These are phyloP conservation scores for Auriscalpium vulgare DNA, from an alignment of 768 basidiomycete species.

Conservation along the genomic window DNA sequence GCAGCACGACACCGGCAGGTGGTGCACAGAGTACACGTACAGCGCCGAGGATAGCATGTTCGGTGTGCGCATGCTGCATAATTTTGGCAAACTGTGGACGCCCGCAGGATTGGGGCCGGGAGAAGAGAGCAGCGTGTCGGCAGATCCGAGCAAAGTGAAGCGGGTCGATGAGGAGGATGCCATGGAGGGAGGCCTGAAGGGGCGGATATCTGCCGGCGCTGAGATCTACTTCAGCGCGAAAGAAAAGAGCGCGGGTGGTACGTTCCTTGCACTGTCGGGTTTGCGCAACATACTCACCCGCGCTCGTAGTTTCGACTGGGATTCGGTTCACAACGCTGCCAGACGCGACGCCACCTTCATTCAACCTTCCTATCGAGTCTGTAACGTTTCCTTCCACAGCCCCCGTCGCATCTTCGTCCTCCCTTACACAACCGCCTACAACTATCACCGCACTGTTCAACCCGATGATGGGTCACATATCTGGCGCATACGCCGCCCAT, in stretches of 20 bases:
- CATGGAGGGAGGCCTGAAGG: slow-evolving; percentile 84
- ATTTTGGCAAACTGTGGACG: slow-evolving; percentile 69
- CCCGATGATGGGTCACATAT: slow-evolving; percentile 92
- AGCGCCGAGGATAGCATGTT: slow-evolving; percentile 93
- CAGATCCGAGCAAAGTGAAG: slow-evolving; percentile 35
- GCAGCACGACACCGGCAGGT: slow-evolving; percentile 88
- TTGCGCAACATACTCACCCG: neutral
- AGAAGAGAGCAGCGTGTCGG: slow-evolving; percentile 18
- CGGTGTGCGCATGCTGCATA: slow-evolving; percentile 81
- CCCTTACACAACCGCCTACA: slow-evolving; percentile 72
- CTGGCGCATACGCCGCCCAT: slow-evolving; percentile 84
- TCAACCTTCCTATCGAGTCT: slow-evolving; percentile 36
- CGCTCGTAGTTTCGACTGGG: slow-evolving; percentile 72
- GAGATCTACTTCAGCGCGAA: slow-evolving; percentile 92
- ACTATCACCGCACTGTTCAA: slow-evolving; percentile 93
- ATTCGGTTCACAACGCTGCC: slow-evolving; percentile 91
- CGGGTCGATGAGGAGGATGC: slow-evolving; percentile 95
- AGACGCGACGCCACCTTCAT: slow-evolving; percentile 62
- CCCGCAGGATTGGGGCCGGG: slow-evolving; percentile 28
- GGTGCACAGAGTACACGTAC: slow-evolving; percentile 91
- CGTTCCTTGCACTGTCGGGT: slow-evolving; percentile 20
- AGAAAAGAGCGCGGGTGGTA: slow-evolving; percentile 88
- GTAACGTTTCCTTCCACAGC: slow-evolving; percentile 27
- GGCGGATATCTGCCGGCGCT: slow-evolving; percentile 85
- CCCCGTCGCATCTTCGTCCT: slow-evolving; percentile 21